phyloP scores from a whole-genome alignment of 805 yeast species.

The Ogataea pignaliae region DNA sequence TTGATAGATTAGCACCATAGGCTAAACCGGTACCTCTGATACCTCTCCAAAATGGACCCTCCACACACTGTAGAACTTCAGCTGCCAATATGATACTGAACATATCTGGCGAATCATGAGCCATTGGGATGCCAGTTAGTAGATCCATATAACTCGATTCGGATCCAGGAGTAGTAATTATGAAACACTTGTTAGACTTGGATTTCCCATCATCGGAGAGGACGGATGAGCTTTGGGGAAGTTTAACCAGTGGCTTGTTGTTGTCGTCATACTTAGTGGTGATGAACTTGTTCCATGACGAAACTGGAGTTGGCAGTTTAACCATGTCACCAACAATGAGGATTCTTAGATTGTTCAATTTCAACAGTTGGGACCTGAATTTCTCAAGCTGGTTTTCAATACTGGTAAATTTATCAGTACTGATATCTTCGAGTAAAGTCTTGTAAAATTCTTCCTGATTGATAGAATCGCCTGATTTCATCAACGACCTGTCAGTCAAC shows the following conservation, averaged over 20 bases:
- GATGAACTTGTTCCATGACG: slow-evolving; percentile 48
- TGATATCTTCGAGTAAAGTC: slow-evolving; percentile 43
- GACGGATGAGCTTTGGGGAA: slow-evolving; percentile 52
- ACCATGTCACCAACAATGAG: slow-evolving; percentile 67
- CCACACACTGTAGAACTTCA: slow-evolving; percentile 77
- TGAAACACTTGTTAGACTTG: slow-evolving; percentile 50
- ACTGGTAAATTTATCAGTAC: slow-evolving; percentile 46
- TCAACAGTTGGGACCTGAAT: slow-evolving; percentile 50
- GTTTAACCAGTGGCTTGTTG: slow-evolving; percentile 12
- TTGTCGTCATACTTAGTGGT: slow-evolving; percentile 3
- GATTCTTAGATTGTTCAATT: slow-evolving; percentile 56
- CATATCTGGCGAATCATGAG: slow-evolving; percentile 53
- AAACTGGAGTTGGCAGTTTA: slow-evolving; percentile 49
- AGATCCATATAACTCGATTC: slow-evolving; percentile 71
- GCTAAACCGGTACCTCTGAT: slow-evolving; percentile 94
- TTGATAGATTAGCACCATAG: slow-evolving; percentile 70
- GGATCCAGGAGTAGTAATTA: slow-evolving; percentile 76
- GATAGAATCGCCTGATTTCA: slow-evolving; percentile 63
- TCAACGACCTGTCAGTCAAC: slow-evolving; percentile 55
- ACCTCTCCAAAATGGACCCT: slow-evolving; percentile 97
- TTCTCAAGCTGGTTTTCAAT: slow-evolving; percentile 47
- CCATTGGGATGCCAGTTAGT: slow-evolving; percentile 55
- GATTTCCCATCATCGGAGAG: slow-evolving; percentile 51
- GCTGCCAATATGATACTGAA: slow-evolving; percentile 69
- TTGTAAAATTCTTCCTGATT: slow-evolving; percentile 55